Conservation (phyloP, 2,329 filamentous ascomycete species). For the Sporothrix variecibatus region DNA sequence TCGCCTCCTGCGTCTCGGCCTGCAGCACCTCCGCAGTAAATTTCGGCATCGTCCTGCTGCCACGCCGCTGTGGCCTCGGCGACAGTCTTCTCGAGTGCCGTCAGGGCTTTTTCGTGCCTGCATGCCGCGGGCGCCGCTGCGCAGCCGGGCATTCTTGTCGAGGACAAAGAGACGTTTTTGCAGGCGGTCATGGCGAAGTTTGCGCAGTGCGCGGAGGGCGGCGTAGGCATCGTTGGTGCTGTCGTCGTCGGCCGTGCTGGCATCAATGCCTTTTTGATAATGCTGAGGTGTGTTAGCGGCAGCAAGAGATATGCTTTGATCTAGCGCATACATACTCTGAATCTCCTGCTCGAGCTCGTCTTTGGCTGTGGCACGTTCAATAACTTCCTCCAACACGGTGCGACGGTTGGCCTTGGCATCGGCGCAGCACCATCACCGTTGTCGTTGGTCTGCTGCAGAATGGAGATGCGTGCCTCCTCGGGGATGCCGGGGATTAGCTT, state of each 20-base stretch:
- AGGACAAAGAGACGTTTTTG: constrained; percentile 65
- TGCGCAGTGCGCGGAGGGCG: constrained; percentile 62
- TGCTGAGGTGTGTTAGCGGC: neutral
- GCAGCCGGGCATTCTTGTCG: constrained; percentile 71
- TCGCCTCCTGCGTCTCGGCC: constrained; percentile 67
- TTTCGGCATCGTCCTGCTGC: constrained; percentile 56
- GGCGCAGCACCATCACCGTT: constrained; percentile 35
- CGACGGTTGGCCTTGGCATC: constrained; percentile 33
- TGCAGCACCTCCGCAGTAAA: constrained; percentile 59
- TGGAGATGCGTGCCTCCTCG: constrained; percentile 63
- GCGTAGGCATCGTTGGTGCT: constrained; percentile 44
- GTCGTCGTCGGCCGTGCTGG: constrained; percentile 14
- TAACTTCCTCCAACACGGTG: constrained; percentile 67
- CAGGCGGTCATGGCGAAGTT: constrained; percentile 63
- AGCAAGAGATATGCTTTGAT: too few relatives aligned
- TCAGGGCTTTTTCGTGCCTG: constrained; percentile 76
- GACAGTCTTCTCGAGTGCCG: constrained; percentile 67
- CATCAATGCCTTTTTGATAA: constrained; percentile 21
- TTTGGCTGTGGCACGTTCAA: constrained; percentile 60
- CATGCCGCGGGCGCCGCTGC: constrained; percentile 74
- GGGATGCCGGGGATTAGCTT: constrained; percentile 78
- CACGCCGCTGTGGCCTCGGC: constrained; percentile 58
- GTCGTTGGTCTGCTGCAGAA: constrained; percentile 67
- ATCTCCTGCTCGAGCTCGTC: constrained; percentile 63
- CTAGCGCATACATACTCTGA: constrained; percentile 18